These are phyloP conservation scores for Niveomyces coronatus DNA, from an alignment of 2,329 filamentous ascomycete genomes.

Conservation along the genomic window DNA sequence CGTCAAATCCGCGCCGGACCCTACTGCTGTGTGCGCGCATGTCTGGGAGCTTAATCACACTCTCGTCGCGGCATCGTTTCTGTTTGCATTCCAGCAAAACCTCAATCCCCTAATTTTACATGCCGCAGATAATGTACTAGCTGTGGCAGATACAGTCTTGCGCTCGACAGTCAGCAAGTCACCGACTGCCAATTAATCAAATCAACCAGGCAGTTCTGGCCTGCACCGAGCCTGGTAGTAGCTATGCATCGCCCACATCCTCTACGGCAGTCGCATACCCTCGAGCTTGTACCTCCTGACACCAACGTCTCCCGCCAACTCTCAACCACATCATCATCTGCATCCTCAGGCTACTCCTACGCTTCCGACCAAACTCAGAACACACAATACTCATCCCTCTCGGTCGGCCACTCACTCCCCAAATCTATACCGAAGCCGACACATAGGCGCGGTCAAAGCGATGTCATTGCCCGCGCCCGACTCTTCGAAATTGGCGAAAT, in stretches of 20 bases:
- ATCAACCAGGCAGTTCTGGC: not conserved
- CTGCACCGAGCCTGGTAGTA: slow-evolving; percentile 2
- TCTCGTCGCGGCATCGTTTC: slow-evolving; percentile 4
- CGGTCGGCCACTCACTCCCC: slow-evolving; percentile 40
- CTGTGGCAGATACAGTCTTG: slow-evolving; percentile 12
- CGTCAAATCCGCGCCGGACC: not conserved
- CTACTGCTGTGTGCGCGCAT: slow-evolving; percentile 8
- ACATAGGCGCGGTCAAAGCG: slow-evolving; percentile 69
- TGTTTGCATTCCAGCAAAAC: slow-evolving; percentile 8
- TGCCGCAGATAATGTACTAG: slow-evolving; percentile 10
- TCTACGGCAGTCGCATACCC: slow-evolving; percentile 45
- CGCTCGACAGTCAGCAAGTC: slow-evolving; percentile 10
- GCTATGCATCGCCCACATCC: slow-evolving; percentile 40
- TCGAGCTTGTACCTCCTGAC: slow-evolving; percentile 31
- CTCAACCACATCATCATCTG: slow-evolving; percentile 61
- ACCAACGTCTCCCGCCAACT: slow-evolving; percentile 46
- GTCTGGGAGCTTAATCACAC: slow-evolving; percentile 9
- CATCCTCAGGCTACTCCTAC: slow-evolving; percentile 57
- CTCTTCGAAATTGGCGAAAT: slow-evolving; percentile 34
- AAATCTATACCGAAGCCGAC: slow-evolving; percentile 23
- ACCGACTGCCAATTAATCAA: slow-evolving; percentile 34
- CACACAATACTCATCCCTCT: slow-evolving; percentile 60
- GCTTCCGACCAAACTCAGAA: slow-evolving; percentile 46
- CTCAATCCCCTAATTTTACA: slow-evolving; percentile 2
- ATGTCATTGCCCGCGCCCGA: slow-evolving; percentile 47